Percentiles rank a stretch among this genome's conserved stretches.
These are phyloP conservation scores for Aechmea fasciata DNA, from an alignment of 176 grass and related monocot species.

Conservation along the genomic window DNA sequence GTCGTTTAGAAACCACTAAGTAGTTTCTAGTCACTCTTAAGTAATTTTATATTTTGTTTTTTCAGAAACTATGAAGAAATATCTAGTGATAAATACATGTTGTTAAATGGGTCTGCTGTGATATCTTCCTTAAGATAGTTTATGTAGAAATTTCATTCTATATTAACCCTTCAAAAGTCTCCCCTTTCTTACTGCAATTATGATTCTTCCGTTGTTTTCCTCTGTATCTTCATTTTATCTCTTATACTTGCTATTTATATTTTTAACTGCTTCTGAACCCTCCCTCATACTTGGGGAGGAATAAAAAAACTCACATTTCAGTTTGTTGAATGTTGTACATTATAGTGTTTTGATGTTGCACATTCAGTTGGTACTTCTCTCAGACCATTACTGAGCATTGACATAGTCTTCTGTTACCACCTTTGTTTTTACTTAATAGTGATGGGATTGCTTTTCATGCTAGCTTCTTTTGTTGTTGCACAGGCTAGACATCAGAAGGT, in stretches of 20 bases:
- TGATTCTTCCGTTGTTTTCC: too few species aligned
- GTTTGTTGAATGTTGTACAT: too few species aligned
- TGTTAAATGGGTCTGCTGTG: too few species aligned
- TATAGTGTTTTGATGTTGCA: neutral
- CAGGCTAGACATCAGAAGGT: conserved; percentile 93
- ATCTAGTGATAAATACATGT: neutral
- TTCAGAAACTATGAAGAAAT: neutral
- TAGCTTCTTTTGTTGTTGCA: conserved; percentile 22
- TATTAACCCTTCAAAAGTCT: too few species aligned
- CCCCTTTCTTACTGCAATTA: too few species aligned
- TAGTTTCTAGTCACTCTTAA: conserved; percentile 17
- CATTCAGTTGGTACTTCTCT: neutral
- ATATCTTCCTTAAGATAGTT: neutral
- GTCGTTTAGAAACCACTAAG: neutral
- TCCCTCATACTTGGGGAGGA: too few species aligned
- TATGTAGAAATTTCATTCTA: neutral
- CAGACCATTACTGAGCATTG: neutral
- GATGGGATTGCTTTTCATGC: neutral
- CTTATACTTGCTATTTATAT: too few species aligned
- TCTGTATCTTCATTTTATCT: too few species aligned
- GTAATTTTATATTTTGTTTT: conserved; percentile 10
- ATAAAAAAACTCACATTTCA: too few species aligned
- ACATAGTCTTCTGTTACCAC: neutral
- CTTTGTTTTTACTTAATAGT: conserved; percentile 10
- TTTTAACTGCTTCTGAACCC: too few species aligned